Evolutionary conservation across 164 flowering plant genomes (phyloP), one percentile per base, ranked within the genome.

Genomic region (Liquidambar formosana): DNA sequence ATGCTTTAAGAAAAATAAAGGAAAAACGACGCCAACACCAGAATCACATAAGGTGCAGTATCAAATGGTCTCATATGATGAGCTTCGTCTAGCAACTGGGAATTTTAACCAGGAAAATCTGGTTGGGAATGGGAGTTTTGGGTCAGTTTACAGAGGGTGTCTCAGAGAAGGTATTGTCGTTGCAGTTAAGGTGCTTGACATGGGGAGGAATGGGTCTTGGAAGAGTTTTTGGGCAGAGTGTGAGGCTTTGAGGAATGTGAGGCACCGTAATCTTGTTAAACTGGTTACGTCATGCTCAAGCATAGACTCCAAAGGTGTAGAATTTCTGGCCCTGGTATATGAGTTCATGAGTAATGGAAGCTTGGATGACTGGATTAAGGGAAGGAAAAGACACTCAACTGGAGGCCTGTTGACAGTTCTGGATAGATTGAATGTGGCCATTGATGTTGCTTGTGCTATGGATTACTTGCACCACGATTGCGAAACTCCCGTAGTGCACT

Each of bases 211-310:
- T 4, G 78, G 82, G 27, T 73, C 82, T 19, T 61, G 52, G 46
- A 83, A 74, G 67, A 82, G 85, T 28, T 86, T 88, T 47, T 5
- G 53, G 1, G 84, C 86, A 5, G 92, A 88, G 67, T 86, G 88
- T 54, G 72, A 81, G n/a, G 82, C 83, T n/a, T 22, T 86, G 64
- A 76, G 77, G 68, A 74, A 74, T 23, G 71, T 80, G 13, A 77
- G 91, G 68, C 93, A 88, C 26, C 74, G 88, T n/a, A 88, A 88
- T 73, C 88, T 88, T 23, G 81, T 86, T 8, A 83, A 79, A 41
- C 67, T 88, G 18, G 66, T 84, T 14, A 84, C 84, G 0, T 72
- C 80, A 0, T 86, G 90, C 77, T 82, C 86, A 0, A 83, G 86
- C 63, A 5, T 79, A 33, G 85, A 84, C 65, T 75, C 16, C 46